Base-by-base conservation (phyloP, 441 rosid species). In the Pelargonium citronellum region DNA sequence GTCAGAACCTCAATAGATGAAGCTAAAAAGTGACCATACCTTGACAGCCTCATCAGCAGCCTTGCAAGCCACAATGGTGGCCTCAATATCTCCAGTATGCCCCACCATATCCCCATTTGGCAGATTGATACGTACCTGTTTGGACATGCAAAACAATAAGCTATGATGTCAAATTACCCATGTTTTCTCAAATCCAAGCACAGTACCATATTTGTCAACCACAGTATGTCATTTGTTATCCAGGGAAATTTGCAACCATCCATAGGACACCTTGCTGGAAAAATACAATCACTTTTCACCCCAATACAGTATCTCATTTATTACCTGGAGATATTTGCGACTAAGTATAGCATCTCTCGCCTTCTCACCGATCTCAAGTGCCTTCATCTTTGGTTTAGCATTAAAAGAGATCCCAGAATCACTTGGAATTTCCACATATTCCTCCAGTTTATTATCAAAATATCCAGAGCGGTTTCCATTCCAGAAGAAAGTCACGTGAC, bases 401-500 rank as follows among this genome's bases (percentile, higher is more conserved):
- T 94, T 91, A 84, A 94, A 94, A 55, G 97, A 83, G 69, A 94
- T 94, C 76, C 99, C 99, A 75, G 73, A 69, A 78, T 94, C 99
- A 82, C 99, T 90, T 3, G 95, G 97, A 76, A 94, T 84, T 80
- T 91, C 99, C 67, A 90, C 90, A 47, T 94, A 91, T 78, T 91
- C 83, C 77, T 91, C 99, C 86, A 89, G 44, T 63, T 86, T 79
- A 12, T 85, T 43, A 17, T 90, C 83, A 75, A 94, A 94, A 82
- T 70, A 94, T 46, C 99, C 99, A 66, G 97, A 94, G 44, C 97
- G 94, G 75, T 94, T 94, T 70, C 99, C 99, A 74, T 94, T 91
- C 99, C 99, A 94, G 79, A 94, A 94, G 88, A 91, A 94, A 55
- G 99, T 94, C 67, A 94, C 96, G 66, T 91, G 99, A n/a, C 97